These are phyloP conservation scores for Venturia oleaginea DNA, from an alignment of 2,329 filamentous ascomycete species.

Conservation along the genomic window DNA sequence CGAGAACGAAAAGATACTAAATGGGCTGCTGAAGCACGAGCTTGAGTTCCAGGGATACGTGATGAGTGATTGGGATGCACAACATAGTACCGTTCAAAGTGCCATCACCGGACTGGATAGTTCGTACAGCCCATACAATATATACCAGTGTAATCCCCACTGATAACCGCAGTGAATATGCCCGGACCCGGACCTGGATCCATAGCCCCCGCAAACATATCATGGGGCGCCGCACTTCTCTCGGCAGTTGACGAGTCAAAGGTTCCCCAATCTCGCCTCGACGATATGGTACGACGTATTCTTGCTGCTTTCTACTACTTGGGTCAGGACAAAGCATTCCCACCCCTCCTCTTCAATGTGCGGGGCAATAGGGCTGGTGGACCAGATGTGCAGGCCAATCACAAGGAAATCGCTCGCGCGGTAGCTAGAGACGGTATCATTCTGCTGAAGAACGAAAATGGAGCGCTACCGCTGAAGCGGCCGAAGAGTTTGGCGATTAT, in stretches of 20 bases:
- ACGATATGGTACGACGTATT: slow-evolving; percentile 37
- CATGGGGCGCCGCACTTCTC: slow-evolving; percentile 68
- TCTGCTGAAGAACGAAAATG: slow-evolving; percentile 53
- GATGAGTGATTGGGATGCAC: slow-evolving; percentile 31
- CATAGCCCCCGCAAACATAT: slow-evolving; percentile 17
- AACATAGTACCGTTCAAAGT: slow-evolving; percentile 36
- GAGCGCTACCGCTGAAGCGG: slow-evolving; percentile 59
- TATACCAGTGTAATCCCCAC: slow-evolving; percentile 43
- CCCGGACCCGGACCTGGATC: slow-evolving; percentile 8
- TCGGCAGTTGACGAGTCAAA: slow-evolving; percentile 25
- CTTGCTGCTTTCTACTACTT: slow-evolving; percentile 42
- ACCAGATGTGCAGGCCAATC: slow-evolving; percentile 31
- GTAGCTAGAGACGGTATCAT: slow-evolving; percentile 41
- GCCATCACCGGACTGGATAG: slow-evolving; percentile 41
- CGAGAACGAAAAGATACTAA: slow-evolving; percentile 39
- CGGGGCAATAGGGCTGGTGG: slow-evolving; percentile 31
- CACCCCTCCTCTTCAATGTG: slow-evolving; percentile 36
- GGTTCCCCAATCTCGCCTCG: slow-evolving; percentile 25
- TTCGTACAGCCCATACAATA: slow-evolving; percentile 40
- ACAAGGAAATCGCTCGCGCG: slow-evolving; percentile 30
- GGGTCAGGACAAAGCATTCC: slow-evolving; percentile 37
- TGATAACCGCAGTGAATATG: slow-evolving; percentile 36
- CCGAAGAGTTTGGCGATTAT: slow-evolving; percentile 56
- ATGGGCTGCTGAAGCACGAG: slow-evolving; percentile 43
- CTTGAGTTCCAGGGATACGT: slow-evolving; percentile 40